Percentiles rank a stretch among this genome's conserved stretches.
Evolutionary conservation across 1,284 basidiomycete genomes (phyloP).

Genomic region (Sutorius eximius): DNA sequence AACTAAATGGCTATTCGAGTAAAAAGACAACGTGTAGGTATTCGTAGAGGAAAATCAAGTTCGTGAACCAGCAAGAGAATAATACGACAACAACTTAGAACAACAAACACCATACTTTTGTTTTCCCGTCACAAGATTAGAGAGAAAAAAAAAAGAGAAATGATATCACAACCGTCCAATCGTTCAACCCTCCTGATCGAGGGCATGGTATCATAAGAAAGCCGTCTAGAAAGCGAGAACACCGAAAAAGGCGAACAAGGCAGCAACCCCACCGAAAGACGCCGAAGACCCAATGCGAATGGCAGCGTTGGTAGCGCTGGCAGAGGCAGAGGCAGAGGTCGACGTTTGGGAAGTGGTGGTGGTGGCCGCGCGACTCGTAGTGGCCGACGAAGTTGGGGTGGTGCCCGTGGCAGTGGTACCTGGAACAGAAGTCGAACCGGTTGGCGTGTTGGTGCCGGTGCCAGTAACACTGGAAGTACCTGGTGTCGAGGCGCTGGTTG

Average conservation of each 20-base stretch:
- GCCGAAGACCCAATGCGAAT: slow-evolving; percentile 19
- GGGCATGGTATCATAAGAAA: slow-evolving; percentile 2
- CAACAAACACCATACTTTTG: slow-evolving; percentile 3
- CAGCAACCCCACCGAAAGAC: slow-evolving; percentile 22
- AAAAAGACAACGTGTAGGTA: not conserved
- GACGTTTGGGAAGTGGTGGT: not conserved
- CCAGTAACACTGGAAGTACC: slow-evolving; percentile 14
- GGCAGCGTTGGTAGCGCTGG: slow-evolving; percentile 23
- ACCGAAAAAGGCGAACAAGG: slow-evolving; percentile 26
- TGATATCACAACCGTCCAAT: slow-evolving; percentile 15
- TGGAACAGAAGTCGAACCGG: slow-evolving; percentile 5
- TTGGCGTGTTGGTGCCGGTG: slow-evolving; percentile 9
- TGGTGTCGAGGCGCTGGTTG: slow-evolving; percentile 1
- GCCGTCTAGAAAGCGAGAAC: slow-evolving; percentile 21
- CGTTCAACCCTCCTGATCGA: slow-evolving; percentile 9
- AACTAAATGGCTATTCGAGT: not conserved
- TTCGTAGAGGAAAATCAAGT: slow-evolving; percentile 2
- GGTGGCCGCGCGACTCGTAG: not conserved
- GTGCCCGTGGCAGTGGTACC: not conserved
- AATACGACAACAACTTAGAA: slow-evolving; percentile 22
- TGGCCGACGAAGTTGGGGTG: not conserved
- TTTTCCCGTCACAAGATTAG: slow-evolving; percentile 3
- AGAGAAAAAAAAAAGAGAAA: not conserved
- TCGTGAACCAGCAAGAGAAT: slow-evolving; percentile 7
- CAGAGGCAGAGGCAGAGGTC: slow-evolving; percentile 11